Percentiles rank a stretch among this genome's conserved stretches.
Conservation (phyloP, 768 basidiomycete genomes). For the Tylopilus sp. region DNA sequence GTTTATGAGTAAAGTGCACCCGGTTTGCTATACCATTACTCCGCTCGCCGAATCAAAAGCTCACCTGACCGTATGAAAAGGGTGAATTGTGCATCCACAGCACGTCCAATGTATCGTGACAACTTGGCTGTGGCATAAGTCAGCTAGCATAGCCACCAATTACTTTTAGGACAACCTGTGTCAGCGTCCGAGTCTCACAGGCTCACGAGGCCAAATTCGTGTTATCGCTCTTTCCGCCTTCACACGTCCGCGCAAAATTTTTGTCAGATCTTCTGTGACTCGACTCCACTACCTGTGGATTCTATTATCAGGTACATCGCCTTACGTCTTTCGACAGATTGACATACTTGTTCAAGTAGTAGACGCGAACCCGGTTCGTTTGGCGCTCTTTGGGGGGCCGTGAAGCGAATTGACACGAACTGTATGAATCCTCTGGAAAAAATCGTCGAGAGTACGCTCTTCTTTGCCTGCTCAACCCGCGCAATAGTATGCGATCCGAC, state of each 20-base stretch:
- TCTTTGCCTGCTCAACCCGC: background rate
- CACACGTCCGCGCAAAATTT: slow-evolving; percentile 9
- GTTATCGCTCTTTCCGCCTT: slow-evolving; percentile 19
- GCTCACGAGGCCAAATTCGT: slow-evolving; percentile 4
- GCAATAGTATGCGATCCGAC: slow-evolving; percentile 1
- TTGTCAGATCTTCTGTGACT: slow-evolving; percentile 11
- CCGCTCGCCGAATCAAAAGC: background rate
- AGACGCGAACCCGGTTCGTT: background rate
- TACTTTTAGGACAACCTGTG: slow-evolving; percentile 3
- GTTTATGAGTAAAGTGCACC: background rate
- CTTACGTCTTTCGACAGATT: background rate
- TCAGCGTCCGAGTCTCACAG: slow-evolving; percentile 4
- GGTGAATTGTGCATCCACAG: background rate
- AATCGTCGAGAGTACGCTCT: slow-evolving; percentile 3
- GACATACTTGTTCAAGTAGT: background rate
- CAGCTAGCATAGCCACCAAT: slow-evolving; percentile 31
- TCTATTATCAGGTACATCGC: slow-evolving; percentile 5
- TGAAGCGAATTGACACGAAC: slow-evolving; percentile 4
- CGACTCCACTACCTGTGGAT: slow-evolving; percentile 13
- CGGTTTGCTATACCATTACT: background rate
- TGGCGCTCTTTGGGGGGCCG: background rate
- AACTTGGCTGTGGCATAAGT: background rate
- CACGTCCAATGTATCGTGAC: background rate
- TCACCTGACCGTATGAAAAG: background rate
- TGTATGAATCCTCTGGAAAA: background rate